Conservation (phyloP, 73 alveolate species). For the Durusdinium trenchii region DNA sequence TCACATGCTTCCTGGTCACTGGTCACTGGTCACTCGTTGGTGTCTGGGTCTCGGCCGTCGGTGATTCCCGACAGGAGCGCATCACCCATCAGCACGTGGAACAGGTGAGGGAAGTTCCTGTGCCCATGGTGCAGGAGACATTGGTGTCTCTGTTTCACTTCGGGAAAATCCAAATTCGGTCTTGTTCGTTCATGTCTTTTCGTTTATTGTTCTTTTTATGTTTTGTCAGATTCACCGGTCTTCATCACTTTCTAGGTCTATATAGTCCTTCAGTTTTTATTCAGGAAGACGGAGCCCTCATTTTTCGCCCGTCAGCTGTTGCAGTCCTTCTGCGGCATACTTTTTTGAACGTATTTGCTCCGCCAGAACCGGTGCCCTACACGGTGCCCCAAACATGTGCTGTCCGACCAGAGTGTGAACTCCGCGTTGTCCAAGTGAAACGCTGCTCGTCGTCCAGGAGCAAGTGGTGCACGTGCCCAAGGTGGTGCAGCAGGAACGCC, state of each 20-base stretch:
- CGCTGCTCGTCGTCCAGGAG: constrained; percentile 37
- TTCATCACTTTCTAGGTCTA: too few species aligned
- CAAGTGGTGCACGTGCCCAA: constrained; percentile 85
- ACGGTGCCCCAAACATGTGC: neutral
- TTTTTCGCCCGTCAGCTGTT: neutral
- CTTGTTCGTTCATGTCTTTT: too few species aligned
- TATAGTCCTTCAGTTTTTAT: neutral
- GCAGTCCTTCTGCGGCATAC: neutral
- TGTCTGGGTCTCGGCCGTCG: too few species aligned
- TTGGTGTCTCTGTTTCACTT: neutral
- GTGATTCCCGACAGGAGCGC: constrained; percentile 33
- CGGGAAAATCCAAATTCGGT: too few species aligned
- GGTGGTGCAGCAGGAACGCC: constrained; percentile 81
- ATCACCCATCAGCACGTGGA: constrained; percentile 37
- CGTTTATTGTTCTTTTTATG: too few species aligned
- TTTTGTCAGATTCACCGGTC: neutral
- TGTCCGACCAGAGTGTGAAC: too few species aligned
- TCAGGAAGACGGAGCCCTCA: neutral
- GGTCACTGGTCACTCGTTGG: too few species aligned
- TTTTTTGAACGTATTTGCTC: neutral
- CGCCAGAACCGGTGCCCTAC: neutral
- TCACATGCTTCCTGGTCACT: too few species aligned
- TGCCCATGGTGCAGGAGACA: constrained; percentile 62
- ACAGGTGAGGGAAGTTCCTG: constrained; percentile 14
- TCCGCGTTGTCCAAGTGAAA: neutral